Evolutionary conservation across 2,329 filamentous ascomycete genomes (phyloP), one percentile per base, ranked within the genome.

Genomic region (Hypoxylon sp.): DNA sequence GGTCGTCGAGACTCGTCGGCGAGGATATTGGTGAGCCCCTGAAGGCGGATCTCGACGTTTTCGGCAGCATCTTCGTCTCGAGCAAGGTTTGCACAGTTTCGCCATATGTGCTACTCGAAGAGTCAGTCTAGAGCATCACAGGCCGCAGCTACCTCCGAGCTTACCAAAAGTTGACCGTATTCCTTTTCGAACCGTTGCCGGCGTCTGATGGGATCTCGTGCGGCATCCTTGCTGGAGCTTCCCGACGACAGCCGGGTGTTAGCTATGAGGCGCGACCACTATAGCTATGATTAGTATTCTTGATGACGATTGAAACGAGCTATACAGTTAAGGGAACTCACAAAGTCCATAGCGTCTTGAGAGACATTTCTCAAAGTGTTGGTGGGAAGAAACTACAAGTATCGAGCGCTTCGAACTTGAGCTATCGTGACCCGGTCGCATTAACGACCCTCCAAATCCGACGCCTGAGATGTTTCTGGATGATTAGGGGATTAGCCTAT

Each of bases 1-100:
- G 94, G 93, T 47, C 93, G 90, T 72, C 94, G 92, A 67, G 92
- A 93, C 82, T 98, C 95, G 82, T 98, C 94, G 81, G 89, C 91
- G 71, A 98, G 90, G 75, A 97, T 91, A 72, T 86, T 87, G 72
- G 87, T 90, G 46, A 91, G 84, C 74, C 89, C 87, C 72, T 90
- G 88, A 27, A 91, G 85, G 63, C 86, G 85, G 70, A 86, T 84
- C 77, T 90, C 87, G 77, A 91, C 83, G 62, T 84, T 85, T 75
- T 90, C 88, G 78, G 88, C 87, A 52, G 88, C 87, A 70, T 89
- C 88, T 76, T 84, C 81, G 73, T 91, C 88, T 73, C 81, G 82
- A 66, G 86, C 81, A 32, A 91, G 82, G 78, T 89, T 90, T 68
- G 87, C 85, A 15, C 87, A 86, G 68, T 83, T 85, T 75, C 88